Evolutionary conservation across 352 stramenopile genomes (phyloP).

Genomic region (Globisporangium parvum): DNA sequence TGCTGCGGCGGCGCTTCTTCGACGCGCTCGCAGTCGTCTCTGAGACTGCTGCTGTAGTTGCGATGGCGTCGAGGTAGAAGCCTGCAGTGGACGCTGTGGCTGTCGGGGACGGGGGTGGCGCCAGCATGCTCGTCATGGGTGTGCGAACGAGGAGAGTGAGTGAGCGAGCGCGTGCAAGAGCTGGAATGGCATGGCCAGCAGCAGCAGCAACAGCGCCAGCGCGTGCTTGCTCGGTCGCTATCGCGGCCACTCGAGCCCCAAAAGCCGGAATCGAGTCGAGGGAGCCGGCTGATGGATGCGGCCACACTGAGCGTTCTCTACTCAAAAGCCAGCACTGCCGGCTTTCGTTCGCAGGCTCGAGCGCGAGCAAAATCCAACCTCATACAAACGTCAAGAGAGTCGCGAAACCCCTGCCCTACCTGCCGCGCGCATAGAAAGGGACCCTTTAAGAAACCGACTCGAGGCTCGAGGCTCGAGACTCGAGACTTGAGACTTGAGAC

Average conservation of each 20-base stretch:
- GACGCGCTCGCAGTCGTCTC: constrained; percentile 9
- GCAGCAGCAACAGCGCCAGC: no score
- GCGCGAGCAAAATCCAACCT: constrained; percentile 2
- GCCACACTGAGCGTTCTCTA: constrained; percentile 8
- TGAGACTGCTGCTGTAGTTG: background rate
- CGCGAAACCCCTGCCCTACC: background rate
- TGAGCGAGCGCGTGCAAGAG: constrained; percentile 8
- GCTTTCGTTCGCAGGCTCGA: constrained; percentile 1
- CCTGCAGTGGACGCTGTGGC: background rate
- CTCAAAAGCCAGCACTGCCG: constrained; percentile 1
- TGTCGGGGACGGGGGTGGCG: constrained; percentile 20
- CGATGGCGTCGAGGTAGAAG: constrained; percentile 21
- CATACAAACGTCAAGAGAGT: background rate
- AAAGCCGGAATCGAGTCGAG: constrained; percentile 7
- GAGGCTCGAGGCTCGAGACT: no score
- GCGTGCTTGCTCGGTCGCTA: no score
- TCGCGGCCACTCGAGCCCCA: background rate
- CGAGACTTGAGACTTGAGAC: no score
- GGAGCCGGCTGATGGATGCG: constrained; percentile 14
- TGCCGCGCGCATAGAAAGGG: no score
- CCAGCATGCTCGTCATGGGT: constrained; percentile 36
- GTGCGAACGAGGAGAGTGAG: background rate
- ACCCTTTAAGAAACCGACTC: no score
- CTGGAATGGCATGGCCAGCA: constrained; percentile 4
- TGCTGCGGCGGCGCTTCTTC: constrained; percentile 66